Percentiles rank a stretch among this genome's conserved stretches.
These are phyloP conservation scores for Oryza punctata DNA, from an alignment of 176 grass and related monocot genomes.

Conservation along the genomic window DNA sequence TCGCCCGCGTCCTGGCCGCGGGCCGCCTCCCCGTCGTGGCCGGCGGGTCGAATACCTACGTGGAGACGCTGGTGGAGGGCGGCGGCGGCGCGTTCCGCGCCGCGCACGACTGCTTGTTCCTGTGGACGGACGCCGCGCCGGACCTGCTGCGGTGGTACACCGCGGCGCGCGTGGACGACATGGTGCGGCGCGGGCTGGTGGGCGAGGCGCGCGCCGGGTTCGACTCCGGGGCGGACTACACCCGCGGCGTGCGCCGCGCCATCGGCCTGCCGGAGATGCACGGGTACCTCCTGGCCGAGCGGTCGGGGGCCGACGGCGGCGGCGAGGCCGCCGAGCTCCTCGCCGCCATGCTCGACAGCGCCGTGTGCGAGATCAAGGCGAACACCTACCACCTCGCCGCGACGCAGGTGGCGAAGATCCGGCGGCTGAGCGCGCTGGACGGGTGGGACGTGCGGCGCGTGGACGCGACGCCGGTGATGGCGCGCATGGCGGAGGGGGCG, in stretches of 20 bases:
- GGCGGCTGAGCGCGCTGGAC: conserved; percentile 31
- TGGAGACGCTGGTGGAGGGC: conserved; percentile 34
- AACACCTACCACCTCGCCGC: conserved; percentile 59
- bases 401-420: conserved; percentile 58
- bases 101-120: conserved; percentile 28
- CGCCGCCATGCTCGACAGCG: conserved; percentile 8
- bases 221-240: too few relatives aligned
- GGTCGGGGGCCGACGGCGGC: neutral
- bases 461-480: conserved; percentile 50
- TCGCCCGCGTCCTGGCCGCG: conserved; percentile 18
- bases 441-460: conserved; percentile 54
- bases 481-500: neutral
- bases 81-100: conserved; percentile 13
- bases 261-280: conserved; percentile 71
- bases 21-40: conserved; percentile 59
- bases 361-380: conserved; percentile 54
- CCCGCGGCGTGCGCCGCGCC: conserved; percentile 48
- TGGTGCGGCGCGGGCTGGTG: conserved; percentile 59
- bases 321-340: conserved; percentile 18
- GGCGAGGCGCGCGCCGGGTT: conserved; percentile 53
- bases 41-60: conserved; percentile 50
- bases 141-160: conserved; percentile 45
- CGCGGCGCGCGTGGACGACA: conserved; percentile 53
- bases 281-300: conserved; percentile 46
- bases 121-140: conserved; percentile 52